Conservation (phyloP, 345 rosid species). For the Durio zibethinus region DNA sequence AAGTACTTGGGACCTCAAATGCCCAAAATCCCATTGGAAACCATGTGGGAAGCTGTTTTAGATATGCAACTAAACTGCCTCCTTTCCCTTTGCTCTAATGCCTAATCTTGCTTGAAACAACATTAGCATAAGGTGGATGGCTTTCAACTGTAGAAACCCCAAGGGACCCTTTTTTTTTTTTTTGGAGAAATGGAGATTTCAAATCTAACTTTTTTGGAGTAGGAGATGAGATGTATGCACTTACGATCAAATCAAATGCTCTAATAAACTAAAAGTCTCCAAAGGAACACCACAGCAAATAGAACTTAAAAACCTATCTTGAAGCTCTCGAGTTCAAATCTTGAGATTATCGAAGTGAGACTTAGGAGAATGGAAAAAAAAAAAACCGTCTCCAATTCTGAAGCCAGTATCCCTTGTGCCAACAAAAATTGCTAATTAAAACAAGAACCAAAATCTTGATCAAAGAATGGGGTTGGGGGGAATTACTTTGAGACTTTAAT, state of each 20-base stretch:
- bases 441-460: background rate
- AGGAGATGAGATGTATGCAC: background rate
- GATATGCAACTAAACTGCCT: slow-evolving; percentile 7
- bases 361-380: background rate
- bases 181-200: background rate
- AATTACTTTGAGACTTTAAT: background rate
- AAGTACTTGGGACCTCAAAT: slow-evolving; percentile 7
- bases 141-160: background rate
- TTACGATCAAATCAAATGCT: no score
- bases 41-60: background rate
- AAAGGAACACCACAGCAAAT: background rate
- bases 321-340: no score
- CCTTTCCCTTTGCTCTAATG: background rate
- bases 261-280: no score
- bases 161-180: no score
- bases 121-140: background rate
- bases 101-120: background rate
- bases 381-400: background rate
- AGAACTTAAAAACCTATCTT: no score
- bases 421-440: background rate
- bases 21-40: slow-evolving; percentile 1
- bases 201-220: background rate
- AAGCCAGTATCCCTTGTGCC: background rate
- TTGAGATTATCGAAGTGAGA: no score
- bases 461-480: background rate